Base-by-base conservation (phyloP, 108 stramenopile genomes). In the Epithemia pelagica region DNA sequence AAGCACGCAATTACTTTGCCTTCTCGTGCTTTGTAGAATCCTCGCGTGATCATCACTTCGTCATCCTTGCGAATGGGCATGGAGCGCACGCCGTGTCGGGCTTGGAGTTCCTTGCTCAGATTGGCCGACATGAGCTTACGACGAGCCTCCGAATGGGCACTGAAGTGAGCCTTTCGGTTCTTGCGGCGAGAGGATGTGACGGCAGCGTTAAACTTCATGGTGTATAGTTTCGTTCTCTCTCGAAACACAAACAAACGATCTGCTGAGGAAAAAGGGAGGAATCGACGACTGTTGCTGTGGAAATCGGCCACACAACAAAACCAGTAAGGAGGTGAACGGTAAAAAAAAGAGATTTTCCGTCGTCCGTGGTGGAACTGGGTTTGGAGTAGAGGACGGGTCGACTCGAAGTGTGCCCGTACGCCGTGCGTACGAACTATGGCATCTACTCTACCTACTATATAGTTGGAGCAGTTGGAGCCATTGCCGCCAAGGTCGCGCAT, bases 21-120 rank as follows among this genome's bases (percentile, higher is more conserved):
- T 82, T 99, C 99, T 66, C 96, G 90, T 66, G 94, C 90, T 90
- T 97, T 97, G 88, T 84, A 95, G 66, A 83, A 78, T 18, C 98
- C 98, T 30, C 98, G 88, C 25, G 94, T 91, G 67, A 99, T 96
- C 32, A 88, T 64, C 63, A 99, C 99, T 80, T 98, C 98, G 63
- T 99, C 99, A 63, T 97, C 98, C 73, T 94, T 96, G 55, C 98
- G 96, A 75, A 99, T 85, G 59, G 99, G 96, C 89, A 99, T 96
- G 68, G 96, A 95, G 55, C 98, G 96, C 51, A 98, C 97, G 55
- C 91, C 90, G 79, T 99, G 88, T 82, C 97, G 89, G 59, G 95
- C 94, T 75, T 91, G 95, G 28, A 99, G 89, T 80, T 99, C 98
- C 93, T 99, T 99, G 67, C 88, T 91, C 31, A 99, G 88, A 74